Evolutionary conservation across 495 filamentous ascomycete species (phyloP).

Genomic region (Aspergillus kassunensis): DNA sequence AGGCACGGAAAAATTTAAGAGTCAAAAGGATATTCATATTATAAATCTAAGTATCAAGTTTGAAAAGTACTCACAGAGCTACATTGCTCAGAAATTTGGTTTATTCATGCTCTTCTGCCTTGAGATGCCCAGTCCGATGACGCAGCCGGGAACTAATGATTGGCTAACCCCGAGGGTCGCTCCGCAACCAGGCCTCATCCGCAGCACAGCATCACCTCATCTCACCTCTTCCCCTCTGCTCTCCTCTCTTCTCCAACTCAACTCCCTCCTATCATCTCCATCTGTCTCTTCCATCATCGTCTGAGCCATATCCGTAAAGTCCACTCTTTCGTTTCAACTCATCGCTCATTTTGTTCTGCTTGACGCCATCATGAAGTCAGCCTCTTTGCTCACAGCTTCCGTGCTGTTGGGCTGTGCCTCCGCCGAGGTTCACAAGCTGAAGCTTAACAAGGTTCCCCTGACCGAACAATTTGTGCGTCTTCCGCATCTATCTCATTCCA

Average conservation of each 20-base stretch:
- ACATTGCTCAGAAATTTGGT: background rate
- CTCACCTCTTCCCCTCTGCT: slow-evolving; percentile 2
- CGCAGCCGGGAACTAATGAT: slow-evolving; percentile 19
- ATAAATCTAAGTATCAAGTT: too few species aligned
- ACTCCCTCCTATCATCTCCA: slow-evolving; percentile 13
- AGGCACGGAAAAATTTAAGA: background rate
- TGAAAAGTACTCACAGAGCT: too few species aligned
- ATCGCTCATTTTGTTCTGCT: slow-evolving; percentile 9
- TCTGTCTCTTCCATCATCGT: slow-evolving; percentile 20
- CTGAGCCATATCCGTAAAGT: slow-evolving; percentile 11
- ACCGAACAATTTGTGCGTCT: slow-evolving; percentile 82
- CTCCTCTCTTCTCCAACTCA: slow-evolving; percentile 12
- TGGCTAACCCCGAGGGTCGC: slow-evolving; percentile 20
- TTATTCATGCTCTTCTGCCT: background rate
- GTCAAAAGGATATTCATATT: too few species aligned
- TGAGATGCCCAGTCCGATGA: slow-evolving; percentile 18
- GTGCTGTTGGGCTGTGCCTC: slow-evolving; percentile 78
- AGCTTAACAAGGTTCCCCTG: slow-evolving; percentile 93
- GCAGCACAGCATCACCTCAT: slow-evolving; percentile 16
- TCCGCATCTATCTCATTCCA: background rate
- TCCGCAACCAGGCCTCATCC: slow-evolving; percentile 25
- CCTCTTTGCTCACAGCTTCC: slow-evolving; percentile 68
- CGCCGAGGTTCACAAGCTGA: slow-evolving; percentile 86
- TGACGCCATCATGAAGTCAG: slow-evolving; percentile 65
- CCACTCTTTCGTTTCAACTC: slow-evolving; percentile 9